These are phyloP conservation scores for Colletotrichum sidae DNA, from an alignment of 2,329 filamentous ascomycete genomes.

Conservation along the genomic window DNA sequence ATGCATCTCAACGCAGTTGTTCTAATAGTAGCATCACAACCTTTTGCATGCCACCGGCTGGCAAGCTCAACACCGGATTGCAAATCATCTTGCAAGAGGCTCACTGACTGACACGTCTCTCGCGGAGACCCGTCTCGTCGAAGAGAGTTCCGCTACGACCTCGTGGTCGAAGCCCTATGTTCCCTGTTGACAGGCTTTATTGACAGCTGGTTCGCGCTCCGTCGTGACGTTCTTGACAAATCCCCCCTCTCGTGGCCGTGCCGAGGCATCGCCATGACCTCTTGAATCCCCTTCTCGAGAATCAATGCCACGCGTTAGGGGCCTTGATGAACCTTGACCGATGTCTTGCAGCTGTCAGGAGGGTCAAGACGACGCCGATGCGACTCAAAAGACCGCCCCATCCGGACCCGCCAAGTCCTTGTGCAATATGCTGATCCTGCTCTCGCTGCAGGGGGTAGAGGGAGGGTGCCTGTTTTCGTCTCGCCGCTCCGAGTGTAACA, in stretches of 20 bases:
- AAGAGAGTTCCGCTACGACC: too few species aligned
- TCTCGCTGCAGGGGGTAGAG: conserved; percentile 4
- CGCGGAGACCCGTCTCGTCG: too few species aligned
- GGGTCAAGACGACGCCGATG: conserved; percentile 19
- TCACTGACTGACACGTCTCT: too few species aligned
- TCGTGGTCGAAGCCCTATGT: conserved; percentile 11
- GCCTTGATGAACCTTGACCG: conserved; percentile 10
- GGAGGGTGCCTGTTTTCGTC: not conserved
- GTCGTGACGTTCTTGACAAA: not conserved
- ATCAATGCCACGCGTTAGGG: not conserved
- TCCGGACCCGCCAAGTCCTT: conserved; percentile 24
- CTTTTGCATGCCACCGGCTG: too few species aligned
- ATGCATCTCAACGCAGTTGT: too few species aligned
- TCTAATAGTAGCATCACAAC: too few species aligned
- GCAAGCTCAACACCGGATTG: too few species aligned
- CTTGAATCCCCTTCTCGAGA: not conserved
- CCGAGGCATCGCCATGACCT: conserved; percentile 23
- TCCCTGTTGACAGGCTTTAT: not conserved
- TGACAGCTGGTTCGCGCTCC: too few species aligned
- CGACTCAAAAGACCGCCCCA: conserved; percentile 18
- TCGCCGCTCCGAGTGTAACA: conserved; percentile 19
- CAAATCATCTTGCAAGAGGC: too few species aligned
- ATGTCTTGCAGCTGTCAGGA: conserved; percentile 37
- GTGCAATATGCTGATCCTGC: conserved; percentile 26
- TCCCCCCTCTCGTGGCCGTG: not conserved